Percentiles rank a stretch among this genome's conserved stretches.
Conservation (phyloP, 371 early-diverging fungal species). For the Circinella umbellata region DNA sequence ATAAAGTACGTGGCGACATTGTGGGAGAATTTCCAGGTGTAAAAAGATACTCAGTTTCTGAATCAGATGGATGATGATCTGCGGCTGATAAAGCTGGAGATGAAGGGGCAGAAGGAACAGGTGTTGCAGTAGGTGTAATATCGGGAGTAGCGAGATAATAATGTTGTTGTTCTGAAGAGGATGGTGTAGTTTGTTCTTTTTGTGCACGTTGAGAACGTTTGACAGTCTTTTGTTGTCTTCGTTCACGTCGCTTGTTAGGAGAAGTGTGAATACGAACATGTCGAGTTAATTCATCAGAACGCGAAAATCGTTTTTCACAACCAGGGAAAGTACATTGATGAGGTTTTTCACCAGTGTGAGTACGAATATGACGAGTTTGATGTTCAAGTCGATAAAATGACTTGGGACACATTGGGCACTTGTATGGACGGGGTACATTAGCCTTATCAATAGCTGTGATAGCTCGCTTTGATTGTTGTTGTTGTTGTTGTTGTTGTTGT, state of each 20-base stretch:
- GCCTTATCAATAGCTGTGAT: conserved; percentile 39
- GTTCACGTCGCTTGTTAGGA: conserved; percentile 39
- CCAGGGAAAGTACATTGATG: conserved; percentile 80
- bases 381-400: conserved; percentile 78
- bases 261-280: conserved; percentile 80
- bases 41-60: conserved; percentile 40
- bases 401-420: conserved; percentile 72
- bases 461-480: conserved; percentile 2
- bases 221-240: conserved; percentile 1
- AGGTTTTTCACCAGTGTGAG: conserved; percentile 93
- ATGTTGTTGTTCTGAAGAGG: not conserved
- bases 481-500: conserved; percentile 13
- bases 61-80: conserved; percentile 41
- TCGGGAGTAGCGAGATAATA: conserved; percentile 12
- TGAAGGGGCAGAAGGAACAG: conserved; percentile 34
- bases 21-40: conserved; percentile 52
- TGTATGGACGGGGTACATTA: conserved; percentile 63
- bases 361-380: conserved; percentile 87
- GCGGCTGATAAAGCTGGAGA: conserved; percentile 46
- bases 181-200: not conserved
- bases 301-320: conserved; percentile 87
- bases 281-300: conserved; percentile 88
- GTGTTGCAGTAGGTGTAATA: not conserved
- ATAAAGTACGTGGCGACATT: not conserved
- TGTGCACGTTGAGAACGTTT: conserved; percentile 7